Conservation (phyloP, 352 stramenopile species). For the Pythium guiyangense region DNA sequence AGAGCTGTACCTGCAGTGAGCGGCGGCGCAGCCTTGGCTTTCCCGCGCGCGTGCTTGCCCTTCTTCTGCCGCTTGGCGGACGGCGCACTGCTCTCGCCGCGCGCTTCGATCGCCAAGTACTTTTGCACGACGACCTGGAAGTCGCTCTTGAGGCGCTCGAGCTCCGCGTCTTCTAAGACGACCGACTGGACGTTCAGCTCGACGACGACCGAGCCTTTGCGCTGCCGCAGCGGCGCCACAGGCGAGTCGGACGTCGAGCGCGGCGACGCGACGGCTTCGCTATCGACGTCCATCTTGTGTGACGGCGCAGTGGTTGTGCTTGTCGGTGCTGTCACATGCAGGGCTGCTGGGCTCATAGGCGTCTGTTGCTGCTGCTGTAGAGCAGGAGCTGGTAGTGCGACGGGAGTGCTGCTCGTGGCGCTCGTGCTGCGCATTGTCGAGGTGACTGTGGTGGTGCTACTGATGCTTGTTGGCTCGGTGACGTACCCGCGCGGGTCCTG, state of each 20-base stretch:
- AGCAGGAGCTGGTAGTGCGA: too few relatives aligned
- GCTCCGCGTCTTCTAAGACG: slow-evolving; percentile 28
- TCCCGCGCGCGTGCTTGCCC: slow-evolving; percentile 33
- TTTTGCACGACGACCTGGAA: slow-evolving; percentile 32
- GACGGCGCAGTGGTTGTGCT: neutral
- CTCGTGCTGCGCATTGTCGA: neutral
- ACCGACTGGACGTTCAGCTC: slow-evolving; percentile 24
- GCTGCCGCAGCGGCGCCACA: neutral
- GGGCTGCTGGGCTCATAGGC: neutral
- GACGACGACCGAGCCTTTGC: slow-evolving; percentile 2
- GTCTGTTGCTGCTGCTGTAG: too few relatives aligned
- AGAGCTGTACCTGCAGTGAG: slow-evolving; percentile 4
- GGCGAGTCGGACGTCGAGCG: slow-evolving; percentile 20
- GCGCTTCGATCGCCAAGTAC: slow-evolving; percentile 19
- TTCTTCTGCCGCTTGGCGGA: slow-evolving; percentile 65
- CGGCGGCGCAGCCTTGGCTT: slow-evolving; percentile 7
- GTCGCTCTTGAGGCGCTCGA: slow-evolving; percentile 37
- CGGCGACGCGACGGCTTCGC: neutral
- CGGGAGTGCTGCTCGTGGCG: neutral
- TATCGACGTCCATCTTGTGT: slow-evolving; percentile 5
- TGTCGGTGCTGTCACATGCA: neutral
- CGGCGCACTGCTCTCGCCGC: slow-evolving; percentile 20
- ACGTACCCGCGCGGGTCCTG: slow-evolving; percentile 8
- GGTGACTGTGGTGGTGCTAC: neutral
- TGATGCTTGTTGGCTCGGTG: neutral